These are phyloP conservation scores for Boechera retrofracta DNA, from an alignment of 345 rosid species.

Conservation along the genomic window DNA sequence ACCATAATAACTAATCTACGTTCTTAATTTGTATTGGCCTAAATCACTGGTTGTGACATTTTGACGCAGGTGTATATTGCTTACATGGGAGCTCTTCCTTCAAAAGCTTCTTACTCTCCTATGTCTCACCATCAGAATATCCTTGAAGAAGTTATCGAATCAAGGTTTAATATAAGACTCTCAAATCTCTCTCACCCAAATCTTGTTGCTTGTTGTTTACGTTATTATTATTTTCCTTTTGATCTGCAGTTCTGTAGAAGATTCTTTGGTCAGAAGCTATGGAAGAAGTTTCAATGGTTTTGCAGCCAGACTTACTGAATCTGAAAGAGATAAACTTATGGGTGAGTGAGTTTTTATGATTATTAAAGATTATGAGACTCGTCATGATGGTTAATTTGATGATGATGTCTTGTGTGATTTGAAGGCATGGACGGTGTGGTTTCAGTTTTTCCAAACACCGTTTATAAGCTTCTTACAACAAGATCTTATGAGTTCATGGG, in stretches of 20 bases:
- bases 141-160: constrained; percentile 38
- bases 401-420: not conserved
- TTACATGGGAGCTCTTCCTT: constrained; percentile 46
- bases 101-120: constrained; percentile 33
- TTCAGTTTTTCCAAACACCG: constrained; percentile 55
- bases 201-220: constrained; percentile 11
- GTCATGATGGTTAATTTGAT: not conserved
- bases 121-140: constrained; percentile 44
- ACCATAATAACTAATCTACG: not conserved
- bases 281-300: constrained; percentile 52
- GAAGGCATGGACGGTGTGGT: constrained; percentile 54
- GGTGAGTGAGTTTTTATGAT: constrained; percentile 45
- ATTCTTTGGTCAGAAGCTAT: constrained; percentile 45
- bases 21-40: not conserved
- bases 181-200: not conserved
- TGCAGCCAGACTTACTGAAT: constrained; percentile 51
- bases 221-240: not conserved
- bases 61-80: constrained; percentile 41
- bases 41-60: not conserved
- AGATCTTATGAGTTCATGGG: constrained; percentile 71
- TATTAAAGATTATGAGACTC: not conserved
- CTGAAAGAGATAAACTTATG: constrained; percentile 53
- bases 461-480: constrained; percentile 50
- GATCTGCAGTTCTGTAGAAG: constrained; percentile 33
- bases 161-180: constrained; percentile 30